phyloP scores from a whole-genome alignment of 2,329 filamentous ascomycete genomes.

The Claviceps digitariae region DNA sequence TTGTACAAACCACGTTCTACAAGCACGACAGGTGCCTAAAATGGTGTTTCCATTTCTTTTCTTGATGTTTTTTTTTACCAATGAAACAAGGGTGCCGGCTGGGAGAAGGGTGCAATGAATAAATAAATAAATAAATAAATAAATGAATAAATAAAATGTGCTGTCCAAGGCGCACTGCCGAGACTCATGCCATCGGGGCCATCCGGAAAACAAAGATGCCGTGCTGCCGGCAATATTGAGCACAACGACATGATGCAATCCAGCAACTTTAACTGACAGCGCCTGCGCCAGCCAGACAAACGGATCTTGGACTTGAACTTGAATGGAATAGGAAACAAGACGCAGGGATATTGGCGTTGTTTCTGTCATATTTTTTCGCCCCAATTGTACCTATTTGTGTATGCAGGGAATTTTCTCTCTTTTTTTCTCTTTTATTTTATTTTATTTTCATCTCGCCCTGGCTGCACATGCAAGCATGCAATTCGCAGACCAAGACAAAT shows the following conservation, averaged over 20 bases:
- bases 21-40: background rate
- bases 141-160: no score
- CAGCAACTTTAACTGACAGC: background rate
- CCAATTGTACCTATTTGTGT: no score
- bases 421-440: no score
- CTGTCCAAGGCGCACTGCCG: background rate
- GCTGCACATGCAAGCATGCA: background rate
- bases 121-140: background rate
- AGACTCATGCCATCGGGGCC: background rate
- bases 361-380: no score
- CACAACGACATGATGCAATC: background rate
- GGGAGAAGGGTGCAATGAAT: background rate
- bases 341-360: no score
- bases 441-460: no score
- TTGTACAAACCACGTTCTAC: background rate
- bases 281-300: background rate
- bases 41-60: background rate
- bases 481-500: background rate
- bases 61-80: no score
- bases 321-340: no score
- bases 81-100: background rate
- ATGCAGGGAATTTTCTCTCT: no score
- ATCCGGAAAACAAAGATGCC: no score
- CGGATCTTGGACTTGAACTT: background rate
- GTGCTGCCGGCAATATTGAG: background rate